A percentile compares a stretch with the other conserved stretches of the same genome.
These are phyloP conservation scores for Quercus dentata DNA, from an alignment of 306 rosid genomes.

Conservation along the genomic window DNA sequence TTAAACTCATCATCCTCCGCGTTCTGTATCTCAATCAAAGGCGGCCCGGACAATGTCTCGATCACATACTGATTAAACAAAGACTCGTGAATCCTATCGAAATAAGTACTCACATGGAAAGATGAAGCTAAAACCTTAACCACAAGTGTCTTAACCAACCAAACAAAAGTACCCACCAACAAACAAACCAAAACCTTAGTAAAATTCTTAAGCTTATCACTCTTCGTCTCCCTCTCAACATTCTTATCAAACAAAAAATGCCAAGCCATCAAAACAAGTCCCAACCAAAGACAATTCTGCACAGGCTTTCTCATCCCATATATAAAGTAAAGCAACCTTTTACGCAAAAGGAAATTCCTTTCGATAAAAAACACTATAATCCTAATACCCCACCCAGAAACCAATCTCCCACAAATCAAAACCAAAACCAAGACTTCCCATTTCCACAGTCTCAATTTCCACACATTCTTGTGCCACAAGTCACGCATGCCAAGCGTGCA, in stretches of 20 bases:
- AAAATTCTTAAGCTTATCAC: constrained; percentile 30
- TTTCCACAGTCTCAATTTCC: constrained; percentile 70
- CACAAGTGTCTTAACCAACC: constrained; percentile 74
- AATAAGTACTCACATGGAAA: constrained; percentile 77
- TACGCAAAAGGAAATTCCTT: constrained; percentile 70
- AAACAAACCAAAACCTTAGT: constrained; percentile 64
- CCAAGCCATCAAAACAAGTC: constrained; percentile 77
- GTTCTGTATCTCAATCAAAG: constrained; percentile 50
- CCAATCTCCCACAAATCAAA: constrained; percentile 74
- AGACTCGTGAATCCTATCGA: constrained; percentile 83
- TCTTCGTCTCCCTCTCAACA: constrained; percentile 53
- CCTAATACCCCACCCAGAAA: constrained; percentile 72
- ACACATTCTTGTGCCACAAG: constrained; percentile 37
- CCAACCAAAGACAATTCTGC: constrained; percentile 73
- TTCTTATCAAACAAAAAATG: constrained; percentile 59
- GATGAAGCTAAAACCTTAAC: constrained; percentile 85
- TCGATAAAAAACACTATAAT: constrained; percentile 59
- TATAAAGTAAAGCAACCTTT: constrained; percentile 73
- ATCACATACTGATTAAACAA: constrained; percentile 77
- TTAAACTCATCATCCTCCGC: constrained; percentile 68
- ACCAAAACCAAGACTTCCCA: constrained; percentile 80
- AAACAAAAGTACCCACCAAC: constrained; percentile 58
- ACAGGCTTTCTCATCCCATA: constrained; percentile 74
- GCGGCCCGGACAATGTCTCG: constrained; percentile 80
- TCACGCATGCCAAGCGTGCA: constrained; percentile 41